phyloP scores from a whole-genome alignment of 805 yeast genomes.

The Yamadazyma philogaea region DNA sequence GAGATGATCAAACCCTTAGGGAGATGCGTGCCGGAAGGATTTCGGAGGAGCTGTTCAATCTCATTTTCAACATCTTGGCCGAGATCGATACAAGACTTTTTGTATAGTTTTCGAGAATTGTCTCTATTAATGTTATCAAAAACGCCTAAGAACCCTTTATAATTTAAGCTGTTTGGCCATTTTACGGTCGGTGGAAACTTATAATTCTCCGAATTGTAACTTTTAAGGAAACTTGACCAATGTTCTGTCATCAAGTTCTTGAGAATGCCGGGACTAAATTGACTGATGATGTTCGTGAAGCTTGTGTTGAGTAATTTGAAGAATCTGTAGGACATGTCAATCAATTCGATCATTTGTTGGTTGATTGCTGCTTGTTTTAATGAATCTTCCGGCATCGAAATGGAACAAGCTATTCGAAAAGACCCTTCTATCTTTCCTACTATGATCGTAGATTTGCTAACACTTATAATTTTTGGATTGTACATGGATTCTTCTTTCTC shows the following conservation, averaged over 20 bases:
- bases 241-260: slow-evolving; percentile 18
- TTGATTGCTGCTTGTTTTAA: slow-evolving; percentile 19
- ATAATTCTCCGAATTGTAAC: slow-evolving; percentile 23
- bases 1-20: slow-evolving; percentile 30
- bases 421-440: slow-evolving; percentile 23
- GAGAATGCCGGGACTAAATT: slow-evolving; percentile 18
- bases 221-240: slow-evolving; percentile 29
- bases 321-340: slow-evolving; percentile 20
- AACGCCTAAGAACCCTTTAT: slow-evolving; percentile 35
- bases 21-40: not conserved
- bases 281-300: slow-evolving; percentile 16
- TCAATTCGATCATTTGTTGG: slow-evolving; percentile 24
- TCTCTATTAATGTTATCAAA: slow-evolving; percentile 14
- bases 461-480: slow-evolving; percentile 18
- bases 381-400: slow-evolving; percentile 17
- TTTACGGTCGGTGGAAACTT: slow-evolving; percentile 21
- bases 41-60: slow-evolving; percentile 17
- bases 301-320: slow-evolving; percentile 30
- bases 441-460: slow-evolving; percentile 25
- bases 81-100: slow-evolving; percentile 27
- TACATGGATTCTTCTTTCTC: not conserved
- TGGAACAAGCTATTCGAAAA: slow-evolving; percentile 27
- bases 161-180: slow-evolving; percentile 38
- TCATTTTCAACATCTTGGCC: slow-evolving; percentile 16
- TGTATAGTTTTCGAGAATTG: slow-evolving; percentile 16